These are phyloP conservation scores for Claviceps lovelessii DNA, from an alignment of 2,329 filamentous ascomycete species.

Conservation along the genomic window DNA sequence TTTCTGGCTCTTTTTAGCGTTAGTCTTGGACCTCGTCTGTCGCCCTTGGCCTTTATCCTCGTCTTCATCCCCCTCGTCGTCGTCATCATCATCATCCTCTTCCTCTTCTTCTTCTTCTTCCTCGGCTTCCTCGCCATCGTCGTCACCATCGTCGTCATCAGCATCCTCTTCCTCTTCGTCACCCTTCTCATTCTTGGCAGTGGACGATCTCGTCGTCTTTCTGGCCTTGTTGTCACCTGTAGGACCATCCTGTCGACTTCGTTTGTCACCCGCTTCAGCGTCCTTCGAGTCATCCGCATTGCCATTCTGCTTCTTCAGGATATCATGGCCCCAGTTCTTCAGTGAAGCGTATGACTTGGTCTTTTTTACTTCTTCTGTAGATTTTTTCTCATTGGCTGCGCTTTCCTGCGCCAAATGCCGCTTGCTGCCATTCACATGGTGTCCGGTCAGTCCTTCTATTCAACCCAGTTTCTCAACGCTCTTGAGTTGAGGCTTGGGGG, in stretches of 20 bases:
- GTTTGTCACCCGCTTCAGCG: constrained; percentile 14
- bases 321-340: constrained; percentile 49
- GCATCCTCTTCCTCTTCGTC: constrained; percentile 5
- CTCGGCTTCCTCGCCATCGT: constrained; percentile 4
- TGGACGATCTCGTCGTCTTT: constrained; percentile 12
- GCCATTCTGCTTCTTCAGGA: constrained; percentile 25
- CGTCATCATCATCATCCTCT: constrained; percentile 1
- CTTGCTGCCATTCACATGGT: constrained; percentile 26
- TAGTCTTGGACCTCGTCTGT: background rate
- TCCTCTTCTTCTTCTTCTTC: constrained; percentile 1
- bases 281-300: constrained; percentile 5
- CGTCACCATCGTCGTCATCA: constrained; percentile 2
- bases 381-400: constrained; percentile 39
- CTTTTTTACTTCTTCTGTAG: constrained; percentile 28
- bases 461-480: too few relatives aligned
- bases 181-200: background rate
- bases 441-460: background rate
- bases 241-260: constrained; percentile 11
- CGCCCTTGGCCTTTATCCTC: background rate
- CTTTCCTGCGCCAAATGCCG: constrained; percentile 51
- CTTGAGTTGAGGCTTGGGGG: too few relatives aligned
- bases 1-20: background rate
- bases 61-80: constrained; percentile 1
- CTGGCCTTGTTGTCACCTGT: constrained; percentile 18
- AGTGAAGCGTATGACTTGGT: constrained; percentile 42